Evolutionary conservation across 179 eudicot genomes (phyloP).

Genomic region (Vitellaria paradoxa): DNA sequence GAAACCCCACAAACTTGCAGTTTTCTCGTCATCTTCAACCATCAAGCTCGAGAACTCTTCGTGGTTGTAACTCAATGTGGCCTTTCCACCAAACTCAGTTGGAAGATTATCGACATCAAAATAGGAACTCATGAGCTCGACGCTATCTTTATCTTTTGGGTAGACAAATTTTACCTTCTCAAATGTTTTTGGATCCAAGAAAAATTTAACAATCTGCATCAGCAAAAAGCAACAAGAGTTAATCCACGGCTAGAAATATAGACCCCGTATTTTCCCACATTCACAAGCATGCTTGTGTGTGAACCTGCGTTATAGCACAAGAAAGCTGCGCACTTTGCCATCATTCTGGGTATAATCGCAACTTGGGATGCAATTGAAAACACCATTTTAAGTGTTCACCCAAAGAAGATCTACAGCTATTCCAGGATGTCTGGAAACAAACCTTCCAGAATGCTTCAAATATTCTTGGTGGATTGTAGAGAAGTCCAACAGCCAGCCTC

Average conservation of each 20-base stretch:
- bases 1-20: slow-evolving; percentile 56
- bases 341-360: too few species aligned
- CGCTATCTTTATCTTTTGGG: slow-evolving; percentile 82
- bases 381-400: too few species aligned
- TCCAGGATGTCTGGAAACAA: slow-evolving; percentile 1
- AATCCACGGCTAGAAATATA: too few species aligned
- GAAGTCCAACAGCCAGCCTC: slow-evolving; percentile 56
- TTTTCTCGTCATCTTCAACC: slow-evolving; percentile 51
- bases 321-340: too few species aligned
- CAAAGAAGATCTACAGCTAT: too few species aligned
- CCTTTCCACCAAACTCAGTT: slow-evolving; percentile 67
- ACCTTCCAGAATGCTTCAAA: slow-evolving; percentile 80
- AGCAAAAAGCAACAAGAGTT: neutral
- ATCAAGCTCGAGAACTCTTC: slow-evolving; percentile 60
- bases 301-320: too few species aligned
- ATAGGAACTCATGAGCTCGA: slow-evolving; percentile 72
- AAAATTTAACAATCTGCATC: slow-evolving; percentile 76
- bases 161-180: slow-evolving; percentile 92
- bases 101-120: slow-evolving; percentile 90
- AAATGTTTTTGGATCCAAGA: slow-evolving; percentile 81
- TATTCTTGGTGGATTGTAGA: slow-evolving; percentile 60
- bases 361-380: too few species aligned
- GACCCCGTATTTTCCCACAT: too few species aligned
- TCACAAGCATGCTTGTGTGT: too few species aligned
- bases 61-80: slow-evolving; percentile 56